Conservation (phyloP, 2,329 filamentous ascomycete genomes). For the Talaromyces sp. region DNA sequence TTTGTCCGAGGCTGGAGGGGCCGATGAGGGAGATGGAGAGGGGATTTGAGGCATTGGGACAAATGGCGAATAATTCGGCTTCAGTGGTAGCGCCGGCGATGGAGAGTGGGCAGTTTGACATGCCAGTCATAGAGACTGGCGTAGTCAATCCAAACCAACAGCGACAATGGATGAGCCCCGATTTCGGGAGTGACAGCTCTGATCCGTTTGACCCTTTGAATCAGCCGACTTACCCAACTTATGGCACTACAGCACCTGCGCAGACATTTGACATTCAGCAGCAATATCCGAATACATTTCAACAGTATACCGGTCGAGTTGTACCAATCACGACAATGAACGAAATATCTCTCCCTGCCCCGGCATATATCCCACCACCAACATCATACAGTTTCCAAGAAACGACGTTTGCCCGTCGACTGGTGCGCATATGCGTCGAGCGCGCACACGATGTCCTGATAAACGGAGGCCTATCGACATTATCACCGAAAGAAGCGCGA, state of each 20-base stretch:
- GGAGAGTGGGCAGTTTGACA: neutral
- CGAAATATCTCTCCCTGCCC: neutral
- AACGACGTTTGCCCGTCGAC: conserved; percentile 14
- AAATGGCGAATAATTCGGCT: neutral
- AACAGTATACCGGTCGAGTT: neutral
- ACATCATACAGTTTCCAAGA: conserved; percentile 17
- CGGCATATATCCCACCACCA: conserved; percentile 4
- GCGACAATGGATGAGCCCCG: neutral
- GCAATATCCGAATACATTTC: neutral
- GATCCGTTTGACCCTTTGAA: neutral
- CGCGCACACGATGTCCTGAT: conserved; percentile 1
- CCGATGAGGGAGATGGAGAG: conserved; percentile 3
- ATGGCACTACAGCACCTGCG: neutral
- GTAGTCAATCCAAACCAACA: neutral
- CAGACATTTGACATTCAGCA: neutral
- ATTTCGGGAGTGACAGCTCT: neutral
- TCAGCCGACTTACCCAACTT: neutral
- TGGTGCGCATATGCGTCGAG: conserved; percentile 14
- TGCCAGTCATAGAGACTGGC: neutral
- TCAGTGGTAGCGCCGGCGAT: no score
- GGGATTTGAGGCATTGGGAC: neutral
- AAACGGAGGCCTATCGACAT: neutral
- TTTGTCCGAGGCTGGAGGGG: conserved; percentile 7
- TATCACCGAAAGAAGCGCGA: neutral
- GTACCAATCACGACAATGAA: neutral